Evolutionary conservation across 768 basidiomycete genomes (phyloP), one percentile per base, ranked within the genome.

Genomic region (Boletus bicolor): DNA sequence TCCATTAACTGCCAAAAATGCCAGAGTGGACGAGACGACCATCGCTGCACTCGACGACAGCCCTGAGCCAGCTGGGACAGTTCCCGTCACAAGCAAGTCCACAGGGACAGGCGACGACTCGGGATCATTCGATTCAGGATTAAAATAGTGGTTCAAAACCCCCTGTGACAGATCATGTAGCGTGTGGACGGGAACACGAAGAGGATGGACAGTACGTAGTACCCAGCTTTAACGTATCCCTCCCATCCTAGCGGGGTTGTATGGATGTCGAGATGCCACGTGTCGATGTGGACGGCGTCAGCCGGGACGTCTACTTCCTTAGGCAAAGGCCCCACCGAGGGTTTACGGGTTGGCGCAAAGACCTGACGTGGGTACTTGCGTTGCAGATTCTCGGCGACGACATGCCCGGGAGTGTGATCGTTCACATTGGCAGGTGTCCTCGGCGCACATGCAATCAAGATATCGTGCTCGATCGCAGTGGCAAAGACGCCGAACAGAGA

Each of bases 11-110:
- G 85, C 85, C 28, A 94, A 74, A 67, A 94, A 91, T 0, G 87
- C 82, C 32, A 95, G 75, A 0, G 91, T 88, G 39, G 89, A 90
- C 0, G 90, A 89, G 24, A 95, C 91, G 35, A 93, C 91, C 84
- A 96, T 88, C 0, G 93, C 93, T 0, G 91, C 90, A 59, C 89
- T 92, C 4, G 89, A 92, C 7, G 89, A 92, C 5, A 96, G 74
- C 0, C 94, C 93, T 0, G 90, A 88, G 0, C 93, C 94, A 2
- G 90, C 82, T 0, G 93, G 93, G 3, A 97, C 87, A 11, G 86
- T 82, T 1, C 94, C 94, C 0, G 85, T 84, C 11, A 92, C 83
- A 5, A 93, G 77, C 10, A 93, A 61, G 60, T 93, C 83, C n/a
- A 88, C 82, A 4, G 85, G 80, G 14, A 79, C 70, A 11, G 87